Base-by-base conservation (phyloP, 2,329 filamentous ascomycete genomes). In the Sclerotiophoma versabilis region DNA sequence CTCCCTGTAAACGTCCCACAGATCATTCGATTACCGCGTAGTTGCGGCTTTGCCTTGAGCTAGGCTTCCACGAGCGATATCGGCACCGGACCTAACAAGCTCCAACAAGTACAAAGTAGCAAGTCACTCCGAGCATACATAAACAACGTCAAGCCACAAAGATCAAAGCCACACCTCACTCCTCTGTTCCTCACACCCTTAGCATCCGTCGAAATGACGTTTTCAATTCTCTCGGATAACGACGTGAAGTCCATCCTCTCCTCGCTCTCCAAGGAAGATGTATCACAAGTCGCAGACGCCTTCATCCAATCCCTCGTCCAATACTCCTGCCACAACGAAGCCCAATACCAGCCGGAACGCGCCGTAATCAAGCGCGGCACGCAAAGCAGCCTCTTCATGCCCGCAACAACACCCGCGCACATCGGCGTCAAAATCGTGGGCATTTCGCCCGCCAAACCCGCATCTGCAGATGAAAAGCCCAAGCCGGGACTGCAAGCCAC, bases 381-480 rank as follows among this genome's bases (percentile, higher is more conserved):
- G 5, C 76, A 79, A 25, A 87, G 84, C 15, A 90, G 87, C 2
- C 76, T 92, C 19, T 92, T 91, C 69, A 91, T 92, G 87, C 89
- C 89, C 0, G 88, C 88, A 1, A 85, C 82, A 20, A 86, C 86
- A 54, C 83, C 84, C 0, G 72, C 77, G 7, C 85, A 84, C 23
- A 87, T 90, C 58, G 87, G 85, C 3, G 83, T 91, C 65, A 93
- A 93, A 78, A 87, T 91, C 20, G 84, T 91, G 5, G 90, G 88
- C 2, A 77, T 88, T 46, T 79, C 81, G 26, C 80, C 82, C 2
- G 74, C 74, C 9, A 46, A 61, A 54, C 25, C 42, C 22, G 19
- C 48, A 0, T 38, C 62, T 29, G 50, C 57, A 1, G 66, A 66
- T 1, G 67, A 67, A 2, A 69, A 39, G 14, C 56, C 56, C 0